These are phyloP conservation scores for Globisporangium uncinulatum DNA, from an alignment of 352 stramenopile genomes.

Conservation along the genomic window DNA sequence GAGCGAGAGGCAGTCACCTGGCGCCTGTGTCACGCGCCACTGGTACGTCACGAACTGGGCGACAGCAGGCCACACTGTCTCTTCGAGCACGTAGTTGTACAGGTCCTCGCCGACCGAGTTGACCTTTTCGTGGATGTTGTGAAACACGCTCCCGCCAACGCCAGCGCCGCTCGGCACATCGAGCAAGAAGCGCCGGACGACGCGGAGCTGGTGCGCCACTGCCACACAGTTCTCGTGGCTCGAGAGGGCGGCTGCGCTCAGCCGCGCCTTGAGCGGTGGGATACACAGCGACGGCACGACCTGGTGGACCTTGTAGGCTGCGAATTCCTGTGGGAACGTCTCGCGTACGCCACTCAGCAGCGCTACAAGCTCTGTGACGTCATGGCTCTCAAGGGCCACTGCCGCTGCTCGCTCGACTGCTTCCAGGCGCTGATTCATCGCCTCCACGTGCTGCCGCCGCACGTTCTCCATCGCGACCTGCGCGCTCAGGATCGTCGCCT, in stretches of 20 bases:
- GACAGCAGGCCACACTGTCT: constrained; percentile 63
- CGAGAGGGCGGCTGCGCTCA: constrained; percentile 33
- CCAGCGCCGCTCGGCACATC: constrained; percentile 19
- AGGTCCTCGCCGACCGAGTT: constrained; percentile 50
- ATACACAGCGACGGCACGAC: constrained; percentile 65
- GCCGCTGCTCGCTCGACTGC: constrained; percentile 26
- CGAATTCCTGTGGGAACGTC: constrained; percentile 60
- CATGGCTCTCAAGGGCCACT: constrained; percentile 13
- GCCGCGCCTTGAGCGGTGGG: constrained; percentile 41
- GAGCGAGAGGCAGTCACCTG: constrained; percentile 33
- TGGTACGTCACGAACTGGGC: constrained; percentile 63
- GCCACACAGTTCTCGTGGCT: not conserved
- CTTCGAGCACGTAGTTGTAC: constrained; percentile 77
- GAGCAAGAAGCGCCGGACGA: constrained; percentile 58
- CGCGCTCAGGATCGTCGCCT: constrained; percentile 50
- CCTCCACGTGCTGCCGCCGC: constrained; percentile 38
- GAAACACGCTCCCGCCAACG: constrained; percentile 26
- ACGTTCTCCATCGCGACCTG: constrained; percentile 60
- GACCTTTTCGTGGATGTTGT: constrained; percentile 61
- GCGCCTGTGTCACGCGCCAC: constrained; percentile 40
- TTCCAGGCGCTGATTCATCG: constrained; percentile 40
- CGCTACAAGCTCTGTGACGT: constrained; percentile 36
- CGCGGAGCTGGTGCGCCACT: constrained; percentile 41
- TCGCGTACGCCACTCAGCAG: constrained; percentile 36
- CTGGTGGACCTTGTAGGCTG: constrained; percentile 66